Percentiles rank a stretch among this genome's conserved stretches.
Evolutionary conservation across 345 rosid genomes (phyloP).

Genomic region (Eucalyptus polybractea): DNA sequence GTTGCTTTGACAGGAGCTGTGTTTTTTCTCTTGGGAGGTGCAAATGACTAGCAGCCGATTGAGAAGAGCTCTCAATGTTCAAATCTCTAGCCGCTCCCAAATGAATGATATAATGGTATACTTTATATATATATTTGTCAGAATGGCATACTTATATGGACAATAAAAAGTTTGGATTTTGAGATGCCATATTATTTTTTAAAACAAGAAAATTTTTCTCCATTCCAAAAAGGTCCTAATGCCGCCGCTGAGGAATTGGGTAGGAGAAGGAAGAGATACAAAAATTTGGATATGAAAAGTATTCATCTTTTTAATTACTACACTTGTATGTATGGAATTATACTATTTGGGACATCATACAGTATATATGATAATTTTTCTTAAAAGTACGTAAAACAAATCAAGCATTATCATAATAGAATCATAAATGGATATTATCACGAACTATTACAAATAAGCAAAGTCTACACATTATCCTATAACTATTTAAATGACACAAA

Average conservation of each 20-base stretch:
- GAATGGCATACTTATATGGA: not conserved
- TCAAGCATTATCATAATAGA: rapidly evolving
- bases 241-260: not conserved
- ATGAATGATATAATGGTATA: not conserved
- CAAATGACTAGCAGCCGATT: not conserved
- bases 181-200: not conserved
- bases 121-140: too few species aligned
- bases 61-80: not conserved
- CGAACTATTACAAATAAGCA: not conserved
- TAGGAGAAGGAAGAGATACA: not conserved
- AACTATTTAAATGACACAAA: not conserved
- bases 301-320: not conserved
- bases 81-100: not conserved
- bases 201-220: not conserved
- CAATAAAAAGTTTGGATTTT: not conserved
- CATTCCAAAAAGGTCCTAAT: not conserved
- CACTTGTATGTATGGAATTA: not conserved
- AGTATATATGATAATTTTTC: not conserved
- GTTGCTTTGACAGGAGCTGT: not conserved
- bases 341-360: not conserved
- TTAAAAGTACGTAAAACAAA: not conserved
- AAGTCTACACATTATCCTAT: not conserved
- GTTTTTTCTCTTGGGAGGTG: not conserved
- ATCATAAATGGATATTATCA: not conserved
- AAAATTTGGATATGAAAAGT: not conserved